These are phyloP conservation scores for Linum lewisii DNA, from an alignment of 345 rosid genomes.

Conservation along the genomic window DNA sequence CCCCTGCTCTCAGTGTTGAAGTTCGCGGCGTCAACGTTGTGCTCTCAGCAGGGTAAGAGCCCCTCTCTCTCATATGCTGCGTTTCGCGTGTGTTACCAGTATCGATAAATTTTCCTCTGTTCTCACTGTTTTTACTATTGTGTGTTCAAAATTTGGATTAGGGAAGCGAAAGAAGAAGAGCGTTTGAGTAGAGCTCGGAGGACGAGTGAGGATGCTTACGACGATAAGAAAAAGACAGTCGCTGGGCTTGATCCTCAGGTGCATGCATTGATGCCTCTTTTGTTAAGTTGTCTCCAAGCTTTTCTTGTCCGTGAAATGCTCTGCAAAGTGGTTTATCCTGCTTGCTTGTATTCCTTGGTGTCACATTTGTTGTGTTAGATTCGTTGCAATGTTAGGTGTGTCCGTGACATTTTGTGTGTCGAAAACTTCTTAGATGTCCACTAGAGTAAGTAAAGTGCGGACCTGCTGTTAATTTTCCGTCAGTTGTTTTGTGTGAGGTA, in stretches of 20 bases:
- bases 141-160: slow-evolving; percentile 1
- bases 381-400: not conserved
- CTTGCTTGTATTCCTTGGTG: not conserved
- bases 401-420: not conserved
- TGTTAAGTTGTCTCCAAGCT: not conserved
- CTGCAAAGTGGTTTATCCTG: not conserved
- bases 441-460: not conserved
- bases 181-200: slow-evolving; percentile 22
- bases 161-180: slow-evolving; percentile 35
- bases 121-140: slow-evolving; percentile 6
- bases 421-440: not conserved
- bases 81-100: not conserved
- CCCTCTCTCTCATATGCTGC: not conserved
- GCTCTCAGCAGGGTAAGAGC: slow-evolving; percentile 37
- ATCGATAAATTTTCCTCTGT: not conserved
- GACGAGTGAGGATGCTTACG: slow-evolving; percentile 17
- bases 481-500: not conserved
- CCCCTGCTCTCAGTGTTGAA: slow-evolving; percentile 44
- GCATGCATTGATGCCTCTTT: slow-evolving; percentile 5
- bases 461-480: not conserved
- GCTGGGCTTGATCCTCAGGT: slow-evolving; percentile 77
- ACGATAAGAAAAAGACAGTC: slow-evolving; percentile 41
- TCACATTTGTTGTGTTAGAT: not conserved
- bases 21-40: slow-evolving; percentile 46
- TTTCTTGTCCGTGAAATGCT: not conserved